phyloP scores from a whole-genome alignment of 345 rosid species.

The Salix koriyanagi region DNA sequence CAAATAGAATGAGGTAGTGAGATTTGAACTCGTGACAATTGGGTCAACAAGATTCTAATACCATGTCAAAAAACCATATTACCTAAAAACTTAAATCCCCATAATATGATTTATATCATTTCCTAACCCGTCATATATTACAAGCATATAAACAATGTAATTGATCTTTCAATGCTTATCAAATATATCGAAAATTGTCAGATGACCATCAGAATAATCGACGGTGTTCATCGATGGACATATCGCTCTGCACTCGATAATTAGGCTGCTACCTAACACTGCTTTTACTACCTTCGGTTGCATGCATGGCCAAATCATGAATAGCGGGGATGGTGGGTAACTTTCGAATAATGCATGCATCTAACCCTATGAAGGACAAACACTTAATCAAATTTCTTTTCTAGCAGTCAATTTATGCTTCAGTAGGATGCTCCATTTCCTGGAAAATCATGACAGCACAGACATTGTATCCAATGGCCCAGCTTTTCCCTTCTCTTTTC shows the following conservation, averaged over 20 bases:
- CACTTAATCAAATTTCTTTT: neutral
- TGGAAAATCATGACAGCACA: neutral
- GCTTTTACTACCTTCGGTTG: neutral
- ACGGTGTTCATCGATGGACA: neutral
- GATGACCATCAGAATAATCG: neutral
- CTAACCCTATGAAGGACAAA: neutral
- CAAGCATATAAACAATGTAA: neutral
- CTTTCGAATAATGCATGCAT: neutral
- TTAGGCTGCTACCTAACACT: neutral
- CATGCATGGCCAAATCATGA: neutral
- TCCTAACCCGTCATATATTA: accelerated
- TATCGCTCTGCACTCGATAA: neutral
- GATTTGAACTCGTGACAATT: too few species aligned
- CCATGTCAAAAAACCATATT: too few species aligned
- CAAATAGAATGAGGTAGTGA: too few species aligned
- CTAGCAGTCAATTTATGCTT: neutral
- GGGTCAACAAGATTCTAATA: too few species aligned
- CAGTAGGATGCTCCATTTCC: neutral
- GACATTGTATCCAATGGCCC: neutral
- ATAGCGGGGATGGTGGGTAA: neutral
- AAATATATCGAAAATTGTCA: neutral
- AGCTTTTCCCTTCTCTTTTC: neutral
- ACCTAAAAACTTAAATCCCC: too few species aligned
- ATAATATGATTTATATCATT: too few species aligned
- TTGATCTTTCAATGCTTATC: neutral